phyloP scores from a whole-genome alignment of 257 asterid species.

The Euphrasia confusa region DNA sequence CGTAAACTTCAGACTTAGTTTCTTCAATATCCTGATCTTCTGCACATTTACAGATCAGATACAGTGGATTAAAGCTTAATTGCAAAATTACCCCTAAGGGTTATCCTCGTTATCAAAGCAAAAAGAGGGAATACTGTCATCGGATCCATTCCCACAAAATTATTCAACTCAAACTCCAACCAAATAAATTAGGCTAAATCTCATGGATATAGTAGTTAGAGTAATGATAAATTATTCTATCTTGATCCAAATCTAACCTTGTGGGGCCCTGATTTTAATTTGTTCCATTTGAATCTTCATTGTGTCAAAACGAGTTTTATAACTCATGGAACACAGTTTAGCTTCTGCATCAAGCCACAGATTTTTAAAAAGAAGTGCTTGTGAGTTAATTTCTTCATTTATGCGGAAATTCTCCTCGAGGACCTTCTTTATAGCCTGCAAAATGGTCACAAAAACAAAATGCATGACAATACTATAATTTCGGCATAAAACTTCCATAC shows the following conservation, averaged over 20 bases:
- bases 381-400: constrained; percentile 53
- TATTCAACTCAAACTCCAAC: no score
- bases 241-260: constrained; percentile 39
- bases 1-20: constrained; percentile 24
- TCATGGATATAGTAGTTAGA: background rate
- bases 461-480: constrained; percentile 8
- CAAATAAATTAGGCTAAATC: background rate
- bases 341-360: constrained; percentile 98
- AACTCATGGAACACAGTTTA: constrained; percentile 67
- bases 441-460: constrained; percentile 19
- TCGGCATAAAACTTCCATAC: background rate
- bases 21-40: constrained; percentile 28
- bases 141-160: no score
- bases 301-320: constrained; percentile 69
- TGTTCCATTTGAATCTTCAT: constrained; percentile 66
- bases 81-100: background rate
- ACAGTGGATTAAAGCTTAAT: background rate
- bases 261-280: constrained; percentile 34
- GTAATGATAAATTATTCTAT: background rate
- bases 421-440: constrained; percentile 71
- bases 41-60: constrained; percentile 29
- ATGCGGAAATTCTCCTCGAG: constrained; percentile 64
- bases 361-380: constrained; percentile 65
- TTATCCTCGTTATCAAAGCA: background rate
- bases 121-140: no score